These are phyloP conservation scores for Rhizopus delemar DNA, from an alignment of 371 early-diverging fungal genomes.

Conservation along the genomic window DNA sequence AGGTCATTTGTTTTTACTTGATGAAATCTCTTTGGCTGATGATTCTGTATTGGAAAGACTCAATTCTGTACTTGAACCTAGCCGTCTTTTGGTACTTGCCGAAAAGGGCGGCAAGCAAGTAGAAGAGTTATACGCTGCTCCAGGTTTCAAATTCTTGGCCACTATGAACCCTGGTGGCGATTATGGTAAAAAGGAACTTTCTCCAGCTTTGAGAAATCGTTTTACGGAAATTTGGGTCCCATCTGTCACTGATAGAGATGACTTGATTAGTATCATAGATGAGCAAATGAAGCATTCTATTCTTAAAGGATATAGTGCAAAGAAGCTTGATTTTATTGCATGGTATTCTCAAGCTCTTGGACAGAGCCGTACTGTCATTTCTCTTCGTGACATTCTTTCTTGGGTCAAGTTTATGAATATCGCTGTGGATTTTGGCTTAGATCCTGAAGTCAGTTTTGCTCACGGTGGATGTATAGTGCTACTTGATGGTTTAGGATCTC, in stretches of 20 bases:
- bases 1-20: constrained; percentile 96
- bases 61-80: constrained; percentile 96
- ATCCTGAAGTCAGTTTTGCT: constrained; percentile 62
- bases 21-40: constrained; percentile 99
- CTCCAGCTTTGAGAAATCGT: constrained; percentile 98
- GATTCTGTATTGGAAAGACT: constrained; percentile 99
- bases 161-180: constrained; percentile 99
- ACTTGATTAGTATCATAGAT: constrained; percentile 76
- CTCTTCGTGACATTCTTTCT: constrained; percentile 89
- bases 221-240: constrained; percentile 99
- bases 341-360: constrained; percentile 60
- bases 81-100: constrained; percentile 87
- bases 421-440: constrained; percentile 40
- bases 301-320: constrained; percentile 38
- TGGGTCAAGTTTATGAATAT: constrained; percentile 88
- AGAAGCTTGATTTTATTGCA: constrained; percentile 57
- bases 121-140: constrained; percentile 71
- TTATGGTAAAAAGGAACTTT: constrained; percentile 99
- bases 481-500: constrained; percentile 92
- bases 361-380: constrained; percentile 58
- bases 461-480: constrained; percentile 94
- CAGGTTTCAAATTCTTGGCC: constrained; percentile 94
- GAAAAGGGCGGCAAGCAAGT: constrained; percentile 85
- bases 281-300: constrained; percentile 60
- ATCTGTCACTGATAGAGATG: constrained; percentile 76